Evolutionary conservation across 805 yeast genomes (phyloP), one percentile per base, ranked within the genome.

Genomic region (Kluyveromyces aestuarii): DNA sequence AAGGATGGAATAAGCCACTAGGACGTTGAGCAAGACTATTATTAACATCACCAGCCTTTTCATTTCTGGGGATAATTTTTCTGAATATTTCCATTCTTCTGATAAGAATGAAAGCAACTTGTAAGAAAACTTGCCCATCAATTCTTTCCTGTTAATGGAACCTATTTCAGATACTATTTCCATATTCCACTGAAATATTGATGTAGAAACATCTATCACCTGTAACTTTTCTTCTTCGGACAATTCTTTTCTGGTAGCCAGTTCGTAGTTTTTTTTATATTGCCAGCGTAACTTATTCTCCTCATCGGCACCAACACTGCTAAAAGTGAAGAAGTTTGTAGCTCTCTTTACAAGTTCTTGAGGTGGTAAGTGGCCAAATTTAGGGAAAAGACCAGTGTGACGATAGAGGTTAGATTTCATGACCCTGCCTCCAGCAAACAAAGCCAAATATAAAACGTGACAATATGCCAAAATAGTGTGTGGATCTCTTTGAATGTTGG

Each of bases 361-460:
- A 47, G 79, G 80, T n/a, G 77, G 64, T 55, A 79, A 71, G 27
- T 87, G 87, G 48, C 77, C 77, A 43, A 82, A 77, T 55, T 82
- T 81, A 9, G 95, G 95, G 73, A 85, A 84, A 48, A 86, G 66
- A 2, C 89, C 87, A 6, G 82, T 69, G 21, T 88, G 82, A 58
- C 75, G 78, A 45, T 81, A 71, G 27, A 87, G 66, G 16, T 81
- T 76, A 0, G 89, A 80, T 51, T 82, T 71, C 79, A 87, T 74
- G 35, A 87, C 72, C 53, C 81, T 73, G 16, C 95, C 95, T 45
- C 96, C 96, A 1, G 95, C 95, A 69, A 87, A 87, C 45, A 87
- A 73, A 0, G 93, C 95, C 60, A 87, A 69, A 66, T 87, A 87
- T 79, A 87, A 75, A 44, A 85, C 93, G 62, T 87, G 96, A 70